Base-by-base conservation (phyloP, 768 basidiomycete genomes). In the Postia placenta region DNA sequence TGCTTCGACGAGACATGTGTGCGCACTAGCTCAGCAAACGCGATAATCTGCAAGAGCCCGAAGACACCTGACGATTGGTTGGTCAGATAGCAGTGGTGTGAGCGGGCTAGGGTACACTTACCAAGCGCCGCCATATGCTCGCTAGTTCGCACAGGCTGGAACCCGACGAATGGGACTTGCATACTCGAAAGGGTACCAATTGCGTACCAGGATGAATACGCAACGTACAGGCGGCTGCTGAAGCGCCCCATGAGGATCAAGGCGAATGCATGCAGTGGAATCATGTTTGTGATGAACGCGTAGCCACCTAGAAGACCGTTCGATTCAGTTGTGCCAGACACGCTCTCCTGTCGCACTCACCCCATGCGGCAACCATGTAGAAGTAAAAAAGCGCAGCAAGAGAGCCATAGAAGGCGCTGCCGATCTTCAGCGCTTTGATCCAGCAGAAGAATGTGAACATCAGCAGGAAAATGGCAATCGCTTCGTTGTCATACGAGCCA, bases 281-380 rank as follows among this genome's bases (percentile, higher is more conserved):
- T 94, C 95, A 99, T 99, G 76, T 99, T 99, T 40, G 96, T 99
- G 67, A 99, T 99, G 77, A 99, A 99, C 0, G 88, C 96, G 69
- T 98, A 99, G 56, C 93, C 92, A 75, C 91, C 90, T 91, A 43
- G 11, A 27, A 11, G 53, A 23, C 48, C 24, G 30, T 7, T 33
- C 30, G 15, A 7, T 33, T 7, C 30, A 33, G 9, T 33, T 33
- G 30, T 15, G 30, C 30, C 30, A 33, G 9, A 33, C n/a, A n/a
- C n/a, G n/a, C n/a, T n/a, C n/a, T 15, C 7, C 30, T 7, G 30
- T 33, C 30, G 15, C 5, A 5, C 45, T 45, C 59, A 87, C 95
- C 96, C 96, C 96, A 99, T 25, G 96, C 96, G 45, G 96, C 95
- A n/a, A 99, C 96, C 96, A 99, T 99, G 78, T 98, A 99, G 58